A percentile compares a stretch with the other conserved stretches of the same genome.
Evolutionary conservation across 106 monocot genomes (phyloP).

Genomic region (Gastrodia elata): DNA sequence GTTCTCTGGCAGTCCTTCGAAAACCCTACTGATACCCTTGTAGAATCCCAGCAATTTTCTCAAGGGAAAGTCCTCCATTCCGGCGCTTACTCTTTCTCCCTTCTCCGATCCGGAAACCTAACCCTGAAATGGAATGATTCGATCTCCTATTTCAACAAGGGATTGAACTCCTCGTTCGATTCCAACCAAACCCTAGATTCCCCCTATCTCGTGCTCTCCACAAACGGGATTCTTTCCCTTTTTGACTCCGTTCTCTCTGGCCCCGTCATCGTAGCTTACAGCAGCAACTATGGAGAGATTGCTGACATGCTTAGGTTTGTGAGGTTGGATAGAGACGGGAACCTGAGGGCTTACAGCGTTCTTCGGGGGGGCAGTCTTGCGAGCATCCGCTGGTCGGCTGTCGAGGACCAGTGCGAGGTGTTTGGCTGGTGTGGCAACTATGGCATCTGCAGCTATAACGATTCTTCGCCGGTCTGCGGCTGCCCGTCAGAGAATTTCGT

Average conservation of each 20-base stretch:
- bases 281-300: constrained; percentile 70
- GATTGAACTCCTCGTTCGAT: constrained; percentile 38
- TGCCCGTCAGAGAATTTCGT: constrained; percentile 77
- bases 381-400: constrained; percentile 46
- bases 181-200: constrained; percentile 27
- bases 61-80: constrained; percentile 25
- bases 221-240: constrained; percentile 46
- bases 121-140: constrained; percentile 44
- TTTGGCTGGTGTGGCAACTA: constrained; percentile 83
- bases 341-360: constrained; percentile 60
- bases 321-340: constrained; percentile 67
- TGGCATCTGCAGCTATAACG: constrained; percentile 74
- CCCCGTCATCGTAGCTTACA: constrained; percentile 45
- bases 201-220: constrained; percentile 36
- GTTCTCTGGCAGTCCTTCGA: constrained; percentile 61
- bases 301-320: constrained; percentile 39
- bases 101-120: constrained; percentile 41
- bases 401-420: constrained; percentile 77
- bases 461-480: constrained; percentile 43
- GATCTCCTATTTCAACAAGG: constrained; percentile 55
- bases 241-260: constrained; percentile 19
- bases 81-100: constrained; percentile 51
- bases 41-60: constrained; percentile 51
- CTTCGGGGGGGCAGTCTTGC: constrained; percentile 1
- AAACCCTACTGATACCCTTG: constrained; percentile 57